Evolutionary conservation across 768 basidiomycete species (phyloP), one percentile per base, ranked within the genome.

Genomic region (Boletus vermiculosoides): DNA sequence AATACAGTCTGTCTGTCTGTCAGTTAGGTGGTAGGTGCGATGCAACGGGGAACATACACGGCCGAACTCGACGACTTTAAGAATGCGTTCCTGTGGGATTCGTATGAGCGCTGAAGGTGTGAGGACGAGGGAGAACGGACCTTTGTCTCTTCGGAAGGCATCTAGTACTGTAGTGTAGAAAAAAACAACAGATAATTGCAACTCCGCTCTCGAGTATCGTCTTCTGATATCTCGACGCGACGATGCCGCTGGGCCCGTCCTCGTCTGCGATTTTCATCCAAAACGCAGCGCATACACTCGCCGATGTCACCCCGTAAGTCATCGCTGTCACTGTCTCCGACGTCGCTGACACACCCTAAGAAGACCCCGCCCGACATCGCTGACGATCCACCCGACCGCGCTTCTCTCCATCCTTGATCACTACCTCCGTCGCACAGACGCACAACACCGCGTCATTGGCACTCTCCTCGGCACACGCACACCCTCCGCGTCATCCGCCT

Each of bases 321-420:
- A 13, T 45, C 47, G 25, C 31, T 36, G 11, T 36, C 52, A 0
- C 20, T 8, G 30, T 50, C 39, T 1, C 2, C 30, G 28, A 39
- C 57, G 48, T 13, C 51, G 18, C 39, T 50, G 52, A 50, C 50
- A 9, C 37, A 28, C 7, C 40, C 0, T 4, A 51, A 40, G n/a
- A 66, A 93, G 91, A 52, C 85, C 87, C 39, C 79, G 85, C 55
- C 88, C 88, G 31, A 82, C 83, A 31, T 81, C 78, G 45, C 83
- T 97, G 55, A 91, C 87, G 47, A 83, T 98, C 58, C 92, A 95
- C 70, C 94, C 96, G 13, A 88, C 92, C 50, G 94, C 92, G 5
- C 84, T 98, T 47, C 92, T 97, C 72, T 88, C 93, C 52, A 92
- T 98, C 78, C 86, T 98, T 63, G 95, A 97, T 75, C 95, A 98